Percentiles rank a stretch among this genome's conserved stretches.
These are phyloP conservation scores for Ceratocystiopsis minuta DNA, from an alignment of 2,329 filamentous ascomycete species.

Conservation along the genomic window DNA sequence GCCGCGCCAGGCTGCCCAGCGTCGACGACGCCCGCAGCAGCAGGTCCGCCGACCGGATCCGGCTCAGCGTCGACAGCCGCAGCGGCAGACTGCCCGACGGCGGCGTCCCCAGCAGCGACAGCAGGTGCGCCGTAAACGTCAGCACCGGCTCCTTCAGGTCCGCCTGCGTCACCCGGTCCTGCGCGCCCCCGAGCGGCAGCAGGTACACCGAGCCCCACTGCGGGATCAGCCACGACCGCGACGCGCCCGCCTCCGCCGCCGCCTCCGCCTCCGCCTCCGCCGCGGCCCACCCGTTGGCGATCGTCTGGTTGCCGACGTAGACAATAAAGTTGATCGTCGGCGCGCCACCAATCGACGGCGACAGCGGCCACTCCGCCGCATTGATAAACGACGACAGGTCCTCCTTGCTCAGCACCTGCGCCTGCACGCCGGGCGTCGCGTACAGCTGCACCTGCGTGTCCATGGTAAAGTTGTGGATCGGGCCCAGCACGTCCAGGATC, in stretches of 20 bases:
- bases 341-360: conserved; percentile 78
- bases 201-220: conserved; percentile 72
- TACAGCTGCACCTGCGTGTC: conserved; percentile 94
- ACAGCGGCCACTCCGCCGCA: conserved; percentile 91
- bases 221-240: conserved; percentile 71
- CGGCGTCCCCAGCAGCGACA: conserved; percentile 74
- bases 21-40: conserved; percentile 83
- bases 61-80: conserved; percentile 64
- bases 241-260: conserved; percentile 19
- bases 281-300: conserved; percentile 16
- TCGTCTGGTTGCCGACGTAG: conserved; percentile 67
- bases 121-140: conserved; percentile 77
- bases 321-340: conserved; percentile 94
- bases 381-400: conserved; percentile 93
- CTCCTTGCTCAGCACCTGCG: conserved; percentile 55
- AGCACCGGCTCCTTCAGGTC: conserved; percentile 65
- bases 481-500: conserved; percentile 57
- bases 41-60: conserved; percentile 72
- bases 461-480: conserved; percentile 88
- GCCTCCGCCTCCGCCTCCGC: background rate
- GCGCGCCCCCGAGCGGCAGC: conserved; percentile 28
- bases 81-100: conserved; percentile 69
- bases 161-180: conserved; percentile 38
- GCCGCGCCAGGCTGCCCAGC: conserved; percentile 74
- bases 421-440: conserved; percentile 48